Evolutionary conservation across 2,329 filamentous ascomycete genomes (phyloP), one percentile per base, ranked within the genome.

Genomic region (Penicillium corylophilum): DNA sequence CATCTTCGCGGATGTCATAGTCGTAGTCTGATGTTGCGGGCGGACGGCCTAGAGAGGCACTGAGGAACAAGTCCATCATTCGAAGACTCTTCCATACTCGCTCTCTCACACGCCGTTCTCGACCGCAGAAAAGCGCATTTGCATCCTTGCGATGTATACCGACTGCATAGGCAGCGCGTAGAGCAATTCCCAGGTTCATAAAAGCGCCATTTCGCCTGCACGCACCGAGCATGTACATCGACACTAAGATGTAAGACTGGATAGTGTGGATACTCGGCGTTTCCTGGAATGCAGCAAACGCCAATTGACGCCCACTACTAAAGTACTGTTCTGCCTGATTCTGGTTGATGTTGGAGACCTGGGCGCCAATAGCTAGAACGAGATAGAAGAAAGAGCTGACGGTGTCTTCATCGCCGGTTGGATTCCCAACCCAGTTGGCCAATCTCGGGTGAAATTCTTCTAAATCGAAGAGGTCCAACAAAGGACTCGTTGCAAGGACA

Each of bases 11-110:
- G 20, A 64, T 49, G 13, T 76, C 68, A 31, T 67, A 77, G 45
- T 80, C 78, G 13, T 79, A 75, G 50, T 81, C 78, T 0, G 77
- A 79, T 1, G 77, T 80, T 3, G 78, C 77, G 5, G 79, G 77
- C 10, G 79, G 79, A n/a, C 79, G 72, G 6, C 79, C 79, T 8
- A 81, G 62, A 1, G 76, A 72, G 22, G 74, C 77, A 56, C 77
- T 80, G 53, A 81, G 75, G 33, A 79, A 77, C 46, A 80, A 66
- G 51, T 81, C 79, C 44, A 80, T 71, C 46, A 80, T 75, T 2
- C 78, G 73, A 5, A 81, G 64, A 56, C 77, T 80, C 60, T 78
- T 80, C 78, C 78, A 81, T 18, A 80, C 76, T 3, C 77, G 72
- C 54, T 80, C 77, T 49, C 78, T 66, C 5, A 74, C 70, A 24